Conservation (phyloP, 805 yeast genomes). For the Tetrapisispora phaffii region DNA sequence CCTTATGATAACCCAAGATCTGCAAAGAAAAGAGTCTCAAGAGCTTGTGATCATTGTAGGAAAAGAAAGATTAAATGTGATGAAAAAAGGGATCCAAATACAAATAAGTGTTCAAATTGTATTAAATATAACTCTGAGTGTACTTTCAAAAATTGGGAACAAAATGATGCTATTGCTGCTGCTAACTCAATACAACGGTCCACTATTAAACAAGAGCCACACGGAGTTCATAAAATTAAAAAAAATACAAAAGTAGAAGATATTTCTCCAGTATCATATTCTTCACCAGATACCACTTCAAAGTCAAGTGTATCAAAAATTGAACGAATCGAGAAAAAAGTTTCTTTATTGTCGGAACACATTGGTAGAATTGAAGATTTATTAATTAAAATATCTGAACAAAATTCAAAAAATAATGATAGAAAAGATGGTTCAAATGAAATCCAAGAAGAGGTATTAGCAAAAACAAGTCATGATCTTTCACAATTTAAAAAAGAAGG, state of each 20-base stretch:
- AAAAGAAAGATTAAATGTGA: constrained; percentile 27
- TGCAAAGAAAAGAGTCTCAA: constrained; percentile 21
- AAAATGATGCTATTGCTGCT: constrained; percentile 3
- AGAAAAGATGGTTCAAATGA: not conserved
- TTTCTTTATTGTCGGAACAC: constrained; percentile 16
- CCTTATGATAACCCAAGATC: not conserved
- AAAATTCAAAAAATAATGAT: constrained; percentile 1
- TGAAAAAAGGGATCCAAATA: constrained; percentile 11
- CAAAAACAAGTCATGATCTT: not conserved
- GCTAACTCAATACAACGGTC: not conserved
- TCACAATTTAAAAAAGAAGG: not conserved
- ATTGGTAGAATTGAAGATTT: constrained; percentile 18
- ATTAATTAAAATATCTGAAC: constrained; percentile 9
- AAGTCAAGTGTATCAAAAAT: constrained; percentile 7
- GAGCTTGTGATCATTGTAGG: constrained; percentile 29
- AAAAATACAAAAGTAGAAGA: not conserved
- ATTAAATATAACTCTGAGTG: constrained; percentile 18
- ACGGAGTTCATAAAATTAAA: not conserved
- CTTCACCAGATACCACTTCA: not conserved
- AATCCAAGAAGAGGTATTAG: not conserved
- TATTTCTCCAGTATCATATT: not conserved
- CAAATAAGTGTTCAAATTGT: constrained; percentile 24
- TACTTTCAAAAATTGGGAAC: constrained; percentile 19
- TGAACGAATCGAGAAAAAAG: constrained; percentile 16
- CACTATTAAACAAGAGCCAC: constrained; percentile 1